These are phyloP conservation scores for Emericellopsis atlantica DNA, from an alignment of 2,329 filamentous ascomycete species.

Conservation along the genomic window DNA sequence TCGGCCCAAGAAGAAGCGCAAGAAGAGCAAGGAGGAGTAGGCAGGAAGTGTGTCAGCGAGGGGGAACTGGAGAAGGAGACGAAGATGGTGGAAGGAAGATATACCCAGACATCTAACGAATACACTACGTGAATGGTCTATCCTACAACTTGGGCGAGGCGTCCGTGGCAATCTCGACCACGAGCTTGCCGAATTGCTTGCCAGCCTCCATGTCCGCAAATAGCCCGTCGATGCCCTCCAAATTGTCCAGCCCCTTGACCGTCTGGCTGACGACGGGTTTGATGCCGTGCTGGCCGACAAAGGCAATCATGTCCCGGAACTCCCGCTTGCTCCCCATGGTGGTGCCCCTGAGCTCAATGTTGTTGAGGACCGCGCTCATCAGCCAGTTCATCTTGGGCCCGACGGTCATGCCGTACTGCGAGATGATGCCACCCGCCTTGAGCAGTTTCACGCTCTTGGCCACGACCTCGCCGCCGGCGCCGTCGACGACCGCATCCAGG, in stretches of 20 bases:
- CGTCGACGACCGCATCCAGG: constrained; percentile 79
- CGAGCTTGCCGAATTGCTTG: constrained; percentile 84
- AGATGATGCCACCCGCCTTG: constrained; percentile 73
- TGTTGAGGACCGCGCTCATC: constrained; percentile 75
- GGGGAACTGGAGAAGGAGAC: neutral
- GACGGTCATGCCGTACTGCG: constrained; percentile 84
- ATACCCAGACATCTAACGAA: neutral
- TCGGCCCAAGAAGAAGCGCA: constrained; percentile 51
- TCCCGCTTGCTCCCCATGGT: constrained; percentile 89
- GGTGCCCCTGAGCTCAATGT: constrained; percentile 73
- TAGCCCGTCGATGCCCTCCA: constrained; percentile 66
- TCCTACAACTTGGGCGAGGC: constrained; percentile 6
- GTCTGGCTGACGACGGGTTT: constrained; percentile 66
- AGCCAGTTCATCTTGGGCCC: constrained; percentile 74
- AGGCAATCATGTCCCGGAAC: constrained; percentile 81
- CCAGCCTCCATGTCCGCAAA: constrained; percentile 84
- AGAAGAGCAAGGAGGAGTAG: constrained; percentile 26
- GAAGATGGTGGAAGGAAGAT: neutral
- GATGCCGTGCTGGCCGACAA: constrained; percentile 63
- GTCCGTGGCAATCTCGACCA: constrained; percentile 52
- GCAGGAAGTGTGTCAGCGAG: neutral
- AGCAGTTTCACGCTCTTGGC: constrained; percentile 53
- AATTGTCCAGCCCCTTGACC: constrained; percentile 59
- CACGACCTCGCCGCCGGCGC: constrained; percentile 80
- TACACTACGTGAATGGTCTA: too few relatives aligned